Evolutionary conservation across 2,329 filamentous ascomycete species (phyloP).

Genomic region (Colletotrichum caudatum): DNA sequence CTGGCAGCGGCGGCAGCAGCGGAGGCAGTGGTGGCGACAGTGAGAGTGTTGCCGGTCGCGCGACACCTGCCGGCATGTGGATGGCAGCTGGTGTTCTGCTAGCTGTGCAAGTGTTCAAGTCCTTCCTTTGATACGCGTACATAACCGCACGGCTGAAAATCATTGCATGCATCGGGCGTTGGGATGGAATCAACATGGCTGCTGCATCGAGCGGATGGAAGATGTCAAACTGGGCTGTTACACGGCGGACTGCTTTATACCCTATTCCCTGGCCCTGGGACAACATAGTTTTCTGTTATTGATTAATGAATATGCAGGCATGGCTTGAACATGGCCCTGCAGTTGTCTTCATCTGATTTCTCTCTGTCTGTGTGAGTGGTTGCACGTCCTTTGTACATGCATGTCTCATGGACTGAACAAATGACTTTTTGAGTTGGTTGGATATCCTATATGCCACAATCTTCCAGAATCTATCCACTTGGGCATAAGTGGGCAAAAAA

Average conservation of each 20-base stretch:
- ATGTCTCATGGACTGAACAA: background rate
- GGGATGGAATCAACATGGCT: constrained; percentile 21
- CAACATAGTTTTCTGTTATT: constrained; percentile 30
- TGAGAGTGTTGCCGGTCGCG: constrained; percentile 35
- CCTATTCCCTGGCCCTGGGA: constrained; percentile 28
- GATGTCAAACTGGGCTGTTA: constrained; percentile 15
- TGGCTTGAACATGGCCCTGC: background rate
- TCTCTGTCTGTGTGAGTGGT: background rate
- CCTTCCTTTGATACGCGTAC: constrained; percentile 28
- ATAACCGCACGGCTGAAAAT: constrained; percentile 26
- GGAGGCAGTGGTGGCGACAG: background rate
- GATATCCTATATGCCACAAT: background rate
- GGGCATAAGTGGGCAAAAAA: background rate
- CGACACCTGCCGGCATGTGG: constrained; percentile 24
- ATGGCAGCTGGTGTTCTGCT: constrained; percentile 23
- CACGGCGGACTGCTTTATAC: constrained; percentile 36
- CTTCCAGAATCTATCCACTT: background rate
- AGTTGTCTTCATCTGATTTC: background rate
- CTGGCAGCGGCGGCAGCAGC: constrained; percentile 1
- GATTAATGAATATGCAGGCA: constrained; percentile 9
- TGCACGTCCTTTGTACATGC: background rate
- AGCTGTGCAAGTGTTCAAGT: constrained; percentile 31
- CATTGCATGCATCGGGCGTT: constrained; percentile 36
- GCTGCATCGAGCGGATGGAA: constrained; percentile 23
- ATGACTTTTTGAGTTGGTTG: background rate